A percentile compares a stretch with the other conserved stretches of the same genome.
Evolutionary conservation across 2,329 filamentous ascomycete species (phyloP).

Genomic region (Hypoxylon sp.): DNA sequence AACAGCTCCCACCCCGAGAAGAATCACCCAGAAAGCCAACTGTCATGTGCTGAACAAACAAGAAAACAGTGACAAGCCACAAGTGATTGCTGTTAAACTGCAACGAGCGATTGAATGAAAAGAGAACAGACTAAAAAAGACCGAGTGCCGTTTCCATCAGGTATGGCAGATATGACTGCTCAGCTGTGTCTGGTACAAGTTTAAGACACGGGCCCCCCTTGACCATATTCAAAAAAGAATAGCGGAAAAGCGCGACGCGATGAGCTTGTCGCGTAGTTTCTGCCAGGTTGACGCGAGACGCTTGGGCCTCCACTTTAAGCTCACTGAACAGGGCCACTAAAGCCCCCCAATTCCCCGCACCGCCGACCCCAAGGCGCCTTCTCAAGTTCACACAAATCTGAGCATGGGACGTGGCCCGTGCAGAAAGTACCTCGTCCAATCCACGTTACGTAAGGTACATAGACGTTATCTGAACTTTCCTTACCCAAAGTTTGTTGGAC

Average conservation of each 20-base stretch:
- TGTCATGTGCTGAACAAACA: conserved; percentile 40
- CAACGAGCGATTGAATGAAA: conserved; percentile 5
- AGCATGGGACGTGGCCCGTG: background rate
- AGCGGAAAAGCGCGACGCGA: conserved; percentile 39
- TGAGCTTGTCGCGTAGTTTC: conserved; percentile 34
- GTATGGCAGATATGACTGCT: conserved; percentile 9
- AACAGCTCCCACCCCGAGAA: conserved; percentile 46
- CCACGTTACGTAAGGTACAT: too few relatives aligned
- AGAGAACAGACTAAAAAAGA: conserved; percentile 19
- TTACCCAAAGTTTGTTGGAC: too few relatives aligned
- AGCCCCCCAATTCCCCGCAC: conserved; percentile 17
- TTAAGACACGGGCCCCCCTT: conserved; percentile 27
- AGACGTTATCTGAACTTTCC: too few relatives aligned
- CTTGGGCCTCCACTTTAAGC: conserved; percentile 39
- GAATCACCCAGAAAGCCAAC: conserved; percentile 25
- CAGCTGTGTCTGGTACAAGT: conserved; percentile 21
- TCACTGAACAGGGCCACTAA: conserved; percentile 12
- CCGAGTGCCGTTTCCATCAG: conserved; percentile 8
- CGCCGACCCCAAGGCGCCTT: background rate
- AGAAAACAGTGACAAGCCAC: conserved; percentile 19
- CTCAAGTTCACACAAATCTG: too few relatives aligned
- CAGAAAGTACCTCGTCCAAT: background rate
- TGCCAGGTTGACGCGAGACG: conserved; percentile 33
- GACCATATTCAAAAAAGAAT: conserved; percentile 16
- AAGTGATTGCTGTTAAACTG: conserved; percentile 21